Evolutionary conservation across 495 filamentous ascomycete species (phyloP).

Genomic region (Hypoxylon rickii): DNA sequence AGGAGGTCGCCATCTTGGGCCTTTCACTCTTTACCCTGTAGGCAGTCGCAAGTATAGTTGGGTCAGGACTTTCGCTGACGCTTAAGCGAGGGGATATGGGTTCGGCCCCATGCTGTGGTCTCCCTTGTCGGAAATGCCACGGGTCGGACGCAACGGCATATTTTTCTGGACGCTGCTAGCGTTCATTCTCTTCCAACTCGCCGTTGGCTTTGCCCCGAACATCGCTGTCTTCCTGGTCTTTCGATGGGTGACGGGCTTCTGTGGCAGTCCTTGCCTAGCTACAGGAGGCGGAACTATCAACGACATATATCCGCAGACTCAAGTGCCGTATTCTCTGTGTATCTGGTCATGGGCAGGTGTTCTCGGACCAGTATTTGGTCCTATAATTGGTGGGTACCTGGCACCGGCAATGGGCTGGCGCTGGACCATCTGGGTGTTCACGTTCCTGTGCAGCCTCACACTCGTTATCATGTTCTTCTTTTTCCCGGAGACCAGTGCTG

Average conservation of each 20-base stretch:
- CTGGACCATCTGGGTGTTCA: constrained; percentile 39
- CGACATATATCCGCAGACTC: constrained; percentile 23
- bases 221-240: constrained; percentile 38
- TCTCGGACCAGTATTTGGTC: constrained; percentile 51
- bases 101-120: constrained; percentile 40
- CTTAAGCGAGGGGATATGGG: constrained; percentile 29
- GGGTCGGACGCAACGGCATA: constrained; percentile 29
- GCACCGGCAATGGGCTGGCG: constrained; percentile 39
- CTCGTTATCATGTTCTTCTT: constrained; percentile 36
- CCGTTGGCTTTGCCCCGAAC: constrained; percentile 30
- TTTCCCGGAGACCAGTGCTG: constrained; percentile 41
- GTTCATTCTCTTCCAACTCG: constrained; percentile 35
- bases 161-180: constrained; percentile 39
- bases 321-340: constrained; percentile 21
- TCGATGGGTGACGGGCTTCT: constrained; percentile 31
- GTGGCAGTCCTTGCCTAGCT: constrained; percentile 28
- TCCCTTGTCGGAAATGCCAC: constrained; percentile 40
- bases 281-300: constrained; percentile 33
- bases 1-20: constrained; percentile 51
- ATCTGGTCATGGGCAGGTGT: constrained; percentile 34
- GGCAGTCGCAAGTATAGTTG: neutral
- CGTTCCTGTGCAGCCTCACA: constrained; percentile 27
- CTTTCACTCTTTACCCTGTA: constrained; percentile 55
- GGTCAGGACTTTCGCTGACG: neutral
- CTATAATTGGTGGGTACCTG: constrained; percentile 48